Evolutionary conservation across 140 eudicot genomes (phyloP), one percentile per base, ranked within the genome.

Genomic region (Oenanthe javanica): DNA sequence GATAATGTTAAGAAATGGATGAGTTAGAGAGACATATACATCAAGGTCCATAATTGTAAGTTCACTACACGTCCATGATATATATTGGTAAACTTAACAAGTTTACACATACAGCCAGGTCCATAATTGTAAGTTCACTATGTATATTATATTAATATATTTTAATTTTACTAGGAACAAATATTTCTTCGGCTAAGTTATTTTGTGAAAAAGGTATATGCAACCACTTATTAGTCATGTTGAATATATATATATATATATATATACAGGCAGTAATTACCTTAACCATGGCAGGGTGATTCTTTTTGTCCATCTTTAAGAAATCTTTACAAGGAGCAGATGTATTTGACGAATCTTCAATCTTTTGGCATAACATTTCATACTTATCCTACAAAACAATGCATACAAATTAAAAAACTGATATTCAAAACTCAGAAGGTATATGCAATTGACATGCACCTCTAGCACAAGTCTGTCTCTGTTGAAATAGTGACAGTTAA

Each of bases 211-310:
- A 0, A 59, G 5, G 63, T 59, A 59, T 59, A 21, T 21, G 70
- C 70, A 61, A 61, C 23, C 38, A 61, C 38, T 2, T 15, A 0
- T 59, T 59, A 61, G 36, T 23, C 70, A n/a, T 9, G 25, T 18
- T 55, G 25, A 55, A 55, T n/a, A 11, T 31, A 64, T n/a, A n/a
- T n/a, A n/a, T n/a, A n/a, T n/a, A n/a, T n/a, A n/a, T 13, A 4
- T 23, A 23, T 13, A 4, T 23, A 23, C 9, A 9, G 38, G 18
- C 16, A 23, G 74, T 64, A 23, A n/a, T 1, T 82, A 90, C 96
- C 96, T 90, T 86, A 38, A 90, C 78, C 13, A 90, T 90, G 12
- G 89, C 31, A 5, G 86, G 89, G 67, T 90, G 96, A 73, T 90
- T 79, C 40, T 76, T 78, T 23, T 86, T 82, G 51, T 85, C 76